Evolutionary conservation across 2,329 filamentous ascomycete species (phyloP).

Genomic region (Cladobotryum protrusum): DNA sequence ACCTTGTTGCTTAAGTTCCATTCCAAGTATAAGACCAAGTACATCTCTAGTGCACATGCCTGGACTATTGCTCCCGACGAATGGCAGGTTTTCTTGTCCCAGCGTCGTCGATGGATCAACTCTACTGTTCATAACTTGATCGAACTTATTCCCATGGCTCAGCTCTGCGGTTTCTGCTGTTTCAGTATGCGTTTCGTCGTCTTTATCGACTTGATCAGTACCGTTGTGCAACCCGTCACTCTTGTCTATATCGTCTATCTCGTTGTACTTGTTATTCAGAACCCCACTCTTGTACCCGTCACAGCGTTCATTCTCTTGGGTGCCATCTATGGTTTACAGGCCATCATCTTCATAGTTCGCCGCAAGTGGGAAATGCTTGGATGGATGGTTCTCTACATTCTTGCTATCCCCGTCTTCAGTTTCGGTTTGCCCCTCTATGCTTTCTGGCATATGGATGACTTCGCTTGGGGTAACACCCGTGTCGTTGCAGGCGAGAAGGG

Average conservation of each 20-base stretch:
- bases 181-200: constrained; percentile 99
- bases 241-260: constrained; percentile 87
- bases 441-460: constrained; percentile 99
- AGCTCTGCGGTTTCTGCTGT: constrained; percentile 98
- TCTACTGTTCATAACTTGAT: constrained; percentile 97
- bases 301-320: constrained; percentile 86
- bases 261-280: constrained; percentile 63
- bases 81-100: constrained; percentile 91
- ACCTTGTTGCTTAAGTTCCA: constrained; percentile 91
- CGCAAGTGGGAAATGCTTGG: constrained; percentile 99
- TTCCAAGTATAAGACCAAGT: constrained; percentile 96
- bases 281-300: constrained; percentile 63
- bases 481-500: constrained; percentile 91
- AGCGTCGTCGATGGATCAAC: constrained; percentile 99
- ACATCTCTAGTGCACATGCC: constrained; percentile 83
- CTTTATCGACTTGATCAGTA: constrained; percentile 87
- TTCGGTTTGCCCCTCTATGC: constrained; percentile 86
- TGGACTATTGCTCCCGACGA: constrained; percentile 97
- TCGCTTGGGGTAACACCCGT: constrained; percentile 98
- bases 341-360: constrained; percentile 91
- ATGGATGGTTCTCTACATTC: constrained; percentile 95
- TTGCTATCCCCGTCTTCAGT: constrained; percentile 87
- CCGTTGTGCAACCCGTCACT: constrained; percentile 85
- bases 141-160: constrained; percentile 85
- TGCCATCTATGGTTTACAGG: constrained; percentile 96